Evolutionary conservation across 129 eudicot species (phyloP), one percentile per base, ranked within the genome.

Genomic region (Centella asiatica): DNA sequence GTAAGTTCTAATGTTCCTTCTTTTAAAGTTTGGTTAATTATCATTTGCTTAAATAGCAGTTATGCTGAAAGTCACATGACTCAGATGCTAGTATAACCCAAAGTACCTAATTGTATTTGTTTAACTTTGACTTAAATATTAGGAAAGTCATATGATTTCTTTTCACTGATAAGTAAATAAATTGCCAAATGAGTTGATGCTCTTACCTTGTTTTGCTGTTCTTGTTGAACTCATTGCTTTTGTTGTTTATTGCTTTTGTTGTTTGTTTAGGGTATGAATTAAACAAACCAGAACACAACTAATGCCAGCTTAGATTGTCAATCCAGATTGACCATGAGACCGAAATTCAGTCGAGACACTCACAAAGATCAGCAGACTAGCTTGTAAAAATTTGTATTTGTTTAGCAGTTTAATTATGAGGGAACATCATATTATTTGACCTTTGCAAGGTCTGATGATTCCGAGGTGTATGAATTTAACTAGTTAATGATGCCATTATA

Each of bases 231-330:
- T 46, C n/a, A 25, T 10, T 11, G 28, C 63, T n/a, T n/a, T 25
- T 33, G 44, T 9, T 58, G 22, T 7, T 20, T 23, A 34, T 14
- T 46, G 24, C 1, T 46, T 5, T 1, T 34, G 46, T 25, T 34
- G 29, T 33, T 58, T 24, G 28, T 11, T 1, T 34, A 58, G 63
- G 63, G 63, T 58, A 58, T 34, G 46, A 58, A 58, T 4, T 58
- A 20, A 58, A 8, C 45, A 34, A 40, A 18, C 63, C 17, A 15
- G 63, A 58, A 34, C 45, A 6, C 24, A 19, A 15, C 13, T 36
- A 18, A n/a, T 29, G 62, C 8, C 44, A 56, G 10, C 15, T 46
- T 58, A 23, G 44, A 58, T 22, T 34, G 63, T 34, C 63, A 58
- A 58, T 34, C n/a, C 18, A 33, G 63, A 34, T 34, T 58, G 62